Percentiles rank a stretch among this genome's conserved stretches.
These are phyloP conservation scores for Comarum palustre DNA, from an alignment of 306 rosid genomes.

Conservation along the genomic window DNA sequence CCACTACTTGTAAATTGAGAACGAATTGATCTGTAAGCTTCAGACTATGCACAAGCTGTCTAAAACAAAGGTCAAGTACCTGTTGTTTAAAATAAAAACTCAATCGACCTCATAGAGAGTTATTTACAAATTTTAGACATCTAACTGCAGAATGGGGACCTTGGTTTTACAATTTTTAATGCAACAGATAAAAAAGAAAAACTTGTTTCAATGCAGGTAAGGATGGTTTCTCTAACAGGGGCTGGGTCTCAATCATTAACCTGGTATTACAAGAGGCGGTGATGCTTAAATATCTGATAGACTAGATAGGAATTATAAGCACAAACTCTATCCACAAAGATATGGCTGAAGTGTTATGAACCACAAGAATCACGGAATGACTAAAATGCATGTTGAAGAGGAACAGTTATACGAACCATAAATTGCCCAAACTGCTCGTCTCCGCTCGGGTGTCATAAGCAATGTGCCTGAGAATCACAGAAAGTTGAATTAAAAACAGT, in stretches of 20 bases:
- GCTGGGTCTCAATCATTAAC: background rate
- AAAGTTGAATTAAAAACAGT: background rate
- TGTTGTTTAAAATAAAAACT: background rate
- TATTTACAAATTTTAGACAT: background rate
- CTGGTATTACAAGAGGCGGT: background rate
- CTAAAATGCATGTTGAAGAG: slow-evolving; percentile 5
- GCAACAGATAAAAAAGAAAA: background rate
- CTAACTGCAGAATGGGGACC: background rate
- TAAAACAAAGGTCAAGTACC: background rate
- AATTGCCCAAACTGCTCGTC: slow-evolving; percentile 91
- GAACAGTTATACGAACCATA: slow-evolving; percentile 51
- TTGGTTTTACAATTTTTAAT: background rate
- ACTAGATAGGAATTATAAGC: background rate
- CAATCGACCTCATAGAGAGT: background rate
- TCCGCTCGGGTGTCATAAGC: slow-evolving; percentile 80
- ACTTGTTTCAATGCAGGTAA: background rate
- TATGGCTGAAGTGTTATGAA: background rate
- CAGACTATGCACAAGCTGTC: background rate
- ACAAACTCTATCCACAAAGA: background rate
- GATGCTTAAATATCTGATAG: background rate
- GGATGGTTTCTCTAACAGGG: background rate
- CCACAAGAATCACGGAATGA: background rate
- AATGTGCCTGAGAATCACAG: slow-evolving; percentile 66
- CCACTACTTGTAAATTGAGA: slow-evolving; percentile 11
- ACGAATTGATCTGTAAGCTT: background rate